Evolutionary conservation across 305 asterid genomes (phyloP), one percentile per base, ranked within the genome.

Genomic region (Petunia hybrid): DNA sequence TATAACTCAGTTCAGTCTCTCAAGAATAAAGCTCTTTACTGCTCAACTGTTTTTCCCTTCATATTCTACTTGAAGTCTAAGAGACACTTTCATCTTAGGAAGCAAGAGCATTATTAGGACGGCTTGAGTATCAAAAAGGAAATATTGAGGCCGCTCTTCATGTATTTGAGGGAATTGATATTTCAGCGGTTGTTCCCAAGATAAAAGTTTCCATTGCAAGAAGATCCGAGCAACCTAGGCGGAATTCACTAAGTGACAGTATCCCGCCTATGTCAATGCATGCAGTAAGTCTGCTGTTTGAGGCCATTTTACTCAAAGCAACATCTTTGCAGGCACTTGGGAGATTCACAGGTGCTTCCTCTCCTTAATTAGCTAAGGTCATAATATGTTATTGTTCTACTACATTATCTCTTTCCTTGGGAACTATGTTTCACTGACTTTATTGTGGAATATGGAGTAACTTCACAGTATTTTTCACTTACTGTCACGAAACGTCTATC

Each of bases 91-190:
- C 22, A 35, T 67, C 66, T 64, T 83, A 95, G 99, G 99, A 95
- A 90, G 99, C 99, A 8, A 90, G 98, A 89, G 99, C 99, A 38
- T 87, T 95, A 84, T 75, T 95, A 87, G 99, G 99, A 75, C 88
- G 99, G 78, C 97, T 95, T 39, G 99, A 93, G 87, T 95, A 91
- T 86, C 99, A 95, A 57, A 95, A 94, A 69, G 99, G 99, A 80
- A 95, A 95, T 68, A 83, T 90, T 1, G 98, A 92, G 86, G 98
- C 91, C 70, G 97, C 99, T 76, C 97, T 95, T 85, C 91, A 87
- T 74, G 99, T 95, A 71, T 95, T 95, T 78, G 98, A 95, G 85
- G 99, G 99, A 78, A 95, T 93, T 40, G 99, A 95, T 82, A 79
- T 92, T 87, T 87, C 86, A 73, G 97, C 98, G 1, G 93, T 95